Evolutionary conservation across 192 early-diverging fungal species (phyloP).

Genomic region (Entrophospora sp.): DNA sequence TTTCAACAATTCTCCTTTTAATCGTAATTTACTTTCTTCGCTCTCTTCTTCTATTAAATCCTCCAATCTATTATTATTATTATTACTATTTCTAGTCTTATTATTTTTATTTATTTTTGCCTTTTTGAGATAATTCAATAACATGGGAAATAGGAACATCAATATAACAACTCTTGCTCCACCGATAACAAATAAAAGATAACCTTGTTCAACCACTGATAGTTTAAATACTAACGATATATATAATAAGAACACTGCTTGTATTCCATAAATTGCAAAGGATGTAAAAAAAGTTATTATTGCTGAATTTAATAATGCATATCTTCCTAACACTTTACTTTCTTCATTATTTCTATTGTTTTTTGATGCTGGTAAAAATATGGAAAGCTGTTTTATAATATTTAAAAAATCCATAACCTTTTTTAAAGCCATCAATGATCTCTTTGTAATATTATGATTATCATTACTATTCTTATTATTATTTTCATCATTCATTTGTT

Average conservation of each 20-base stretch:
- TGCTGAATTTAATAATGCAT: no score
- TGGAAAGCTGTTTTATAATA: no score
- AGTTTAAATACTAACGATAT: not conserved
- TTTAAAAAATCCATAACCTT: no score
- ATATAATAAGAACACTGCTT: constrained; percentile 7
- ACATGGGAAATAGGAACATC: not conserved
- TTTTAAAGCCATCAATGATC: no score
- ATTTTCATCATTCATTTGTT: no score
- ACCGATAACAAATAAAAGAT: not conserved
- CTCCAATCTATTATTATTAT: not conserved
- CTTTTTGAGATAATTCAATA: not conserved
- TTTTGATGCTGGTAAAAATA: no score
- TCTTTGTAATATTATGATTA: no score
- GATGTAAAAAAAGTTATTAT: no score
- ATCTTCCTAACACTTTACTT: no score
- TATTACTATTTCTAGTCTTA: not conserved
- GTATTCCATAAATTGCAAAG: not conserved
- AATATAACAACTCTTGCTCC: not conserved
- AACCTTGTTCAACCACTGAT: constrained; percentile 8
- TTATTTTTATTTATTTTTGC: not conserved
- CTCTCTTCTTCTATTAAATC: not conserved
- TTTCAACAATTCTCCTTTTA: constrained; percentile 5
- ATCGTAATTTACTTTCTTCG: not conserved
- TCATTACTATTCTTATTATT: no score
- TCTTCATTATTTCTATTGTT: no score